Evolutionary conservation across 2,329 filamentous ascomycete species (phyloP), one percentile per base, ranked within the genome.

Genomic region (Sarocladium strictum): DNA sequence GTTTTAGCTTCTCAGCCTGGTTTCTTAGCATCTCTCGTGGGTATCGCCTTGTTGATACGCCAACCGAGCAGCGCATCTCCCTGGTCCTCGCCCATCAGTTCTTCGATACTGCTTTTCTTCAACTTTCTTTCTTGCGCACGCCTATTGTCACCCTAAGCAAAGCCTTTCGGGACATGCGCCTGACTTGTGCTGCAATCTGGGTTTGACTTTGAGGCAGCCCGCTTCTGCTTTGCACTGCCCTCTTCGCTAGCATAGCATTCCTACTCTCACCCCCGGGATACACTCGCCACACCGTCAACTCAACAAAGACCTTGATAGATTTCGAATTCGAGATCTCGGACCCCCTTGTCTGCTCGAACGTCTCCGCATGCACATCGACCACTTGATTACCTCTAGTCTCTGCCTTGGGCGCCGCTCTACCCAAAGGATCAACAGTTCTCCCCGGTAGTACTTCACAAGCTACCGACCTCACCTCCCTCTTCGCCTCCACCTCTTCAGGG

Each of bases 171-270:
- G 43, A 47, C 11, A 33, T 51, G 47, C 47, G 47, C 29, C 27
- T 29, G 15, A 29, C 27, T 35, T 23, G 26, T 35, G 43, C 47
- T 51, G 47, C 47, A 35, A 35, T 21, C 29, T 35, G 26, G 27
- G 27, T 51, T 51, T 51, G 29, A 51, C 47, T 51, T 51, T 49
- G 43, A 35, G 27, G 47, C 47, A 51, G 17, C 47, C 47, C 47
- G 47, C 47, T 51, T 45, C 14, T 40, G 12, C 40, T 45, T 45
- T 51, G 47, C 47, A 51, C 47, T n/a, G 47, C 47, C 47, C 19
- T 19, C 23, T 27, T 15, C 21, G 19, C 47, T 51, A 51, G 47
- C 47, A 49, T n/a, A n/a, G n/a, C n/a, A n/a, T 51, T 12, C 47
- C 26, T 49, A 51, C 29, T 21, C 17, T 51, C 47, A 51, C 47